Evolutionary conservation across 495 filamentous ascomycete species (phyloP), one percentile per base, ranked within the genome.

Genomic region (Penicillium verhagenii): DNA sequence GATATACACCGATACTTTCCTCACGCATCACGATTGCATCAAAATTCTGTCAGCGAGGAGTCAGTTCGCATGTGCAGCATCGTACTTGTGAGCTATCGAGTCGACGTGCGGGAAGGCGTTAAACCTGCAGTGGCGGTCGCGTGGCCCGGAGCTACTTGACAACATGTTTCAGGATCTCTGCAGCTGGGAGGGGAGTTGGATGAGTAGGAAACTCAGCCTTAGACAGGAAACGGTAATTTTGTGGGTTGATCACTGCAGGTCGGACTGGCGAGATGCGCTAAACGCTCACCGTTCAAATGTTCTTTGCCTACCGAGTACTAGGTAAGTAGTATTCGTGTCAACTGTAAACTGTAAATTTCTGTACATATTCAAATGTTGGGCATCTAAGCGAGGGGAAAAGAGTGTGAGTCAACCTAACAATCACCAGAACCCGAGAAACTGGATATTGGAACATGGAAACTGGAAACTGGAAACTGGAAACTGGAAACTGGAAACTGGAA

Each of bases 61-160:
- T 31, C 28, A 31, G 28, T 31, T 31, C 28, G 28, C 13, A 40
- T 40, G 40, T 20, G 24, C 9, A 7, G 40, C 26, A n/a, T n/a
- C n/a, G 20, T 52, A 45, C 23, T 61, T 62, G 62, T 65, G 62
- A 65, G 53, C 50, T 52, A 57, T 65, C 62, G 50, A 60, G 45
- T 45, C 14, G 47, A 48, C n/a, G n/a, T n/a, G n/a, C n/a, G n/a
- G 52, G 53, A 44, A 50, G 29, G 50, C 54, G 50, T 63, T 58
- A 59, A 52, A 29, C 53, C 47, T 55, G 48, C 62, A 56, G 47
- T 39, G 33, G 53, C 53, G 53, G 48, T 63, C 63, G 63, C 63
- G 57, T 66, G 63, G 63, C 49, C 33, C 57, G 52, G 58, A 62
- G 55, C 57, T 52, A 26, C n/a, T n/a, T n/a, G n/a, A 23, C 26